Conservation (phyloP, 1,284 basidiomycete genomes). For the Puccinia novopanici region DNA sequence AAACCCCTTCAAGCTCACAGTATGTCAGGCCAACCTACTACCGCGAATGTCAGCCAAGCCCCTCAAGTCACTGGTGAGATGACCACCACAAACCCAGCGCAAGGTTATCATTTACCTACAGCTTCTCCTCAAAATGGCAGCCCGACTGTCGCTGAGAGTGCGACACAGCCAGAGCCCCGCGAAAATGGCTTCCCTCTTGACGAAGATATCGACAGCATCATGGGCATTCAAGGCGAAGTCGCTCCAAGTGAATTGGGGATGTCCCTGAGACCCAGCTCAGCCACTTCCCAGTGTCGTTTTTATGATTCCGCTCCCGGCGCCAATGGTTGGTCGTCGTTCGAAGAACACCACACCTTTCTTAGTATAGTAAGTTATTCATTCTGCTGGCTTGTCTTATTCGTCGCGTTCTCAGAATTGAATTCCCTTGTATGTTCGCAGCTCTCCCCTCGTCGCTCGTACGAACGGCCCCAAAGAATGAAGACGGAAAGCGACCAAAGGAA, state of each 20-base stretch:
- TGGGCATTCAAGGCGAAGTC: neutral
- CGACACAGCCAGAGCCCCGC: neutral
- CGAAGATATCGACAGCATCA: neutral
- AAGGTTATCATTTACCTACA: constrained; percentile 18
- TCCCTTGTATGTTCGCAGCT: neutral
- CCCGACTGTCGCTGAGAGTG: neutral
- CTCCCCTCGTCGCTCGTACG: constrained; percentile 38
- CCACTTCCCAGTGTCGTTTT: constrained; percentile 47
- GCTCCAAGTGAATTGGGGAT: constrained; percentile 13
- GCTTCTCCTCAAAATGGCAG: constrained; percentile 9
- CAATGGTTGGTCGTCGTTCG: constrained; percentile 14
- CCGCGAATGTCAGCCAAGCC: neutral
- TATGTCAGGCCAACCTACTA: constrained; percentile 10
- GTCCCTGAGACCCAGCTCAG: neutral
- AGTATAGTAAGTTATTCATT: constrained; percentile 31
- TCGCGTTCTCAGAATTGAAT: neutral
- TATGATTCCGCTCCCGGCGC: constrained; percentile 42
- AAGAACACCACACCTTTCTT: constrained; percentile 46
- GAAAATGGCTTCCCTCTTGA: neutral
- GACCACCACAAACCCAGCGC: neutral
- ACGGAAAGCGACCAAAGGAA: constrained; percentile 44
- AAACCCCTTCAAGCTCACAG: neutral
- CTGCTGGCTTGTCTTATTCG: neutral
- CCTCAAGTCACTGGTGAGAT: neutral
- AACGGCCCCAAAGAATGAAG: constrained; percentile 34